Percentiles rank a stretch among this genome's conserved stretches.
These are phyloP conservation scores for Raffaelea albimanens DNA, from an alignment of 2,329 filamentous ascomycete genomes.

Conservation along the genomic window DNA sequence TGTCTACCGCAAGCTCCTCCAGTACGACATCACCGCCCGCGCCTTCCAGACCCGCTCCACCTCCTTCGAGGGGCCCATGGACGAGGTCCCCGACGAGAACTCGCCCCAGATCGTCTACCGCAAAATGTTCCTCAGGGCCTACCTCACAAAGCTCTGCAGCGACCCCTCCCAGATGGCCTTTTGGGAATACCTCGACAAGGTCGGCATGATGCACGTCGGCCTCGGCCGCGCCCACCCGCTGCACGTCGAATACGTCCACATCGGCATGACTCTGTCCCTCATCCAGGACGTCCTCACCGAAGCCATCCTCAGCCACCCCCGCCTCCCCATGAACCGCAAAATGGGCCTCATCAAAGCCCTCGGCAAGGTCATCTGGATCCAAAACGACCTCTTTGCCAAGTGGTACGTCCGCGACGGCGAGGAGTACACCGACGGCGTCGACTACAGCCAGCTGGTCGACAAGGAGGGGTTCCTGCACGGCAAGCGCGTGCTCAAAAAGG, in stretches of 20 bases:
- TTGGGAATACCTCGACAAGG: conserved; percentile 78
- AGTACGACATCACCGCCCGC: conserved; percentile 73
- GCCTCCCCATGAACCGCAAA: conserved; percentile 57
- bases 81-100: conserved; percentile 54
- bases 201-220: conserved; percentile 78
- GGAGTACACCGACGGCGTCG: conserved; percentile 40
- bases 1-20: conserved; percentile 71
- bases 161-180: conserved; percentile 68
- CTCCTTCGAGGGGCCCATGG: conserved; percentile 57
- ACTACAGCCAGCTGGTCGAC: conserved; percentile 36
- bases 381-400: conserved; percentile 78
- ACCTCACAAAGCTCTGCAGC: conserved; percentile 63
- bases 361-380: conserved; percentile 78
- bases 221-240: conserved; percentile 61
- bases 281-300: conserved; percentile 72
- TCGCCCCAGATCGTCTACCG: conserved; percentile 67
- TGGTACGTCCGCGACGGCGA: conserved; percentile 66
- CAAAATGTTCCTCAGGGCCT: conserved; percentile 71
- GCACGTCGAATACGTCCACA: conserved; percentile 73
- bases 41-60: conserved; percentile 58
- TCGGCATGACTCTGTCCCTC: conserved; percentile 61
- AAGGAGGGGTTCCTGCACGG: conserved; percentile 56
- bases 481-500: conserved; percentile 43
- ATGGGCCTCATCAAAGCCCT: conserved; percentile 66
- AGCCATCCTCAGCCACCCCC: conserved; percentile 63